phyloP scores from a whole-genome alignment of 1,139 yeast genomes.

The Geotrichum klebahnii region DNA sequence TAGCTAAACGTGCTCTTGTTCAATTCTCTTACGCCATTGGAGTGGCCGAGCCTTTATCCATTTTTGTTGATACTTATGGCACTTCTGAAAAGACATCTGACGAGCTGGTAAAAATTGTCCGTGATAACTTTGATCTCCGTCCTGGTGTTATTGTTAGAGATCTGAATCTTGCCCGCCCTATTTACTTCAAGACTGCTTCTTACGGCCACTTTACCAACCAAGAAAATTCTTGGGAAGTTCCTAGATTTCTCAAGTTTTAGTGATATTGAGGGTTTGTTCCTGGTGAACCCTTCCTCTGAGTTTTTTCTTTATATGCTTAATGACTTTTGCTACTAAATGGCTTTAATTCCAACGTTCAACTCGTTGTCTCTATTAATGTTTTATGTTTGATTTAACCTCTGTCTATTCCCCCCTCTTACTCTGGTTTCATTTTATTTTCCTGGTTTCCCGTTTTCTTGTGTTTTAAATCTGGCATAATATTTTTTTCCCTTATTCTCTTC shows the following conservation, averaged over 20 bases:
- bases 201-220: constrained; percentile 99
- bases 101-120: constrained; percentile 85
- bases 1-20: constrained; percentile 95
- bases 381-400: constrained; percentile 2
- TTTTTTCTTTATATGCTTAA: constrained; percentile 9
- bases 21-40: constrained; percentile 99
- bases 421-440: constrained; percentile 17
- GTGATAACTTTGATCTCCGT: constrained; percentile 94
- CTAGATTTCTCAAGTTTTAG: constrained; percentile 80
- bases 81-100: constrained; percentile 86
- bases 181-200: constrained; percentile 97
- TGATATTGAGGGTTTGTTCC: too few species aligned
- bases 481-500: neutral
- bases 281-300: neutral
- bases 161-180: constrained; percentile 96
- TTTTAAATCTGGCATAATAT: neutral
- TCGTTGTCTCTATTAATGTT: constrained; percentile 20
- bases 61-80: constrained; percentile 96
- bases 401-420: constrained; percentile 3
- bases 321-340: constrained; percentile 19
- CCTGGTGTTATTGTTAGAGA: constrained; percentile 98
- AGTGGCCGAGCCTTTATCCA: constrained; percentile 98
- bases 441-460: constrained; percentile 11
- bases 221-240: constrained; percentile 97
- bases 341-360: constrained; percentile 22